phyloP scores from a whole-genome alignment of 192 early-diverging fungal genomes.

The Umbelopsis sp. region DNA sequence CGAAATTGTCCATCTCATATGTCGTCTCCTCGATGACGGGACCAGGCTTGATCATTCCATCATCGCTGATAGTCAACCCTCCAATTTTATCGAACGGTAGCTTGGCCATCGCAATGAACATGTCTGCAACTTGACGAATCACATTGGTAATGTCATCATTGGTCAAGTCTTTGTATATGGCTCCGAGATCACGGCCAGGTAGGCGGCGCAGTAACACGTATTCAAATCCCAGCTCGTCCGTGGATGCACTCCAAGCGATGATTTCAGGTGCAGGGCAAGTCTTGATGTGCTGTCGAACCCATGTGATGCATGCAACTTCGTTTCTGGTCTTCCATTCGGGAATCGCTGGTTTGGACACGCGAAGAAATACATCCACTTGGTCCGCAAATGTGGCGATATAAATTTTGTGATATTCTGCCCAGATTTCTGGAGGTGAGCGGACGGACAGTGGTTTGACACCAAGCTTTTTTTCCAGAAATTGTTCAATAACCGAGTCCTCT shows the following conservation, averaged over 20 bases:
- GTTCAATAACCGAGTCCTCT: not conserved
- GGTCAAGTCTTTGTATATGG: not conserved
- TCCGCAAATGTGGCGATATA: not conserved
- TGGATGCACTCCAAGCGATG: not conserved
- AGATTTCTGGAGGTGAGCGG: not conserved
- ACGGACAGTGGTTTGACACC: not conserved
- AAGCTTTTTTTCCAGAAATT: not conserved
- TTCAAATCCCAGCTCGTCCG: slow-evolving; percentile 7
- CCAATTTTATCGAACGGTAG: not conserved
- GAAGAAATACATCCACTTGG: not conserved
- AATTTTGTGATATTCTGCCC: slow-evolving; percentile 8
- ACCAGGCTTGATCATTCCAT: not conserved
- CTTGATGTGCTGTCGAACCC: not conserved
- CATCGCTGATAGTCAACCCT: not conserved
- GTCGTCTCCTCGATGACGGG: not conserved
- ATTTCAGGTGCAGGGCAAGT: not conserved
- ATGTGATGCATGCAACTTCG: not conserved
- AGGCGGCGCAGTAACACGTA: not conserved
- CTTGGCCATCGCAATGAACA: not conserved
- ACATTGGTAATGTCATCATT: not conserved
- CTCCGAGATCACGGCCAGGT: not conserved
- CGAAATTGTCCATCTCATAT: not conserved
- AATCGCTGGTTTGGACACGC: slow-evolving; percentile 1
- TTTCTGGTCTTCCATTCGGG: not conserved
- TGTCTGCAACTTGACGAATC: not conserved